These are phyloP conservation scores for Pisolithus marmoratus DNA, from an alignment of 768 basidiomycete species.

Conservation along the genomic window DNA sequence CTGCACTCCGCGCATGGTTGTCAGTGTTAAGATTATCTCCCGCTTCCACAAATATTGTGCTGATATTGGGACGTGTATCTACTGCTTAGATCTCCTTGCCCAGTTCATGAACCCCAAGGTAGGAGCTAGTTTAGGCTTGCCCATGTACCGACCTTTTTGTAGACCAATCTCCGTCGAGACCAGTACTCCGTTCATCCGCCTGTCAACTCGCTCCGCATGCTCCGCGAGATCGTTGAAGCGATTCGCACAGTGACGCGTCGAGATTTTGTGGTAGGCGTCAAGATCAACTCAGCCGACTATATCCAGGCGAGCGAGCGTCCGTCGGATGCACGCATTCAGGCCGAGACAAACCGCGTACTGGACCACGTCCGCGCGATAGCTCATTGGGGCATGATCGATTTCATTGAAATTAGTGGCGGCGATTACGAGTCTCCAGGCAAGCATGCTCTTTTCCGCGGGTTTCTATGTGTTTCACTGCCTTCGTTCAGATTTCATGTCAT, in stretches of 20 bases:
- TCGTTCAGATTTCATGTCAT: constrained; percentile 39
- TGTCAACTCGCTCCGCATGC: constrained; percentile 46
- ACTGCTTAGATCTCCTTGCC: constrained; percentile 59
- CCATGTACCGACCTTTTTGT: constrained; percentile 14
- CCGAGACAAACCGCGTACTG: constrained; percentile 39
- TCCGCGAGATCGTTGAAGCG: constrained; percentile 47
- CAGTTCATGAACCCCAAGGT: constrained; percentile 78
- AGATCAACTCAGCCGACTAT: constrained; percentile 79
- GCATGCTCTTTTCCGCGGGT: constrained; percentile 14
- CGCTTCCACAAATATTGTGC: background rate
- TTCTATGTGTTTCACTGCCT: background rate
- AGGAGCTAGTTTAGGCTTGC: background rate
- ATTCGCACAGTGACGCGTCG: constrained; percentile 51
- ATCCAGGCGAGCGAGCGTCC: constrained; percentile 27
- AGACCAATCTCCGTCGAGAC: constrained; percentile 57
- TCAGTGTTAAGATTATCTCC: constrained; percentile 33
- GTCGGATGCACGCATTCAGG: constrained; percentile 26
- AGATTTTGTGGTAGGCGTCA: constrained; percentile 70
- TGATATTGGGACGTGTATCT: background rate
- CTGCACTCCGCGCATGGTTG: constrained; percentile 85
- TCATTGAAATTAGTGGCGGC: constrained; percentile 86
- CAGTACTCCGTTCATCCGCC: constrained; percentile 40
- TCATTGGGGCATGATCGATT: constrained; percentile 63
- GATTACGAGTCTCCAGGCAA: constrained; percentile 76
- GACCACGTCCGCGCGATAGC: constrained; percentile 57